Base-by-base conservation (phyloP, 2,329 filamentous ascomycete species). In the Alternaria gaisen region DNA sequence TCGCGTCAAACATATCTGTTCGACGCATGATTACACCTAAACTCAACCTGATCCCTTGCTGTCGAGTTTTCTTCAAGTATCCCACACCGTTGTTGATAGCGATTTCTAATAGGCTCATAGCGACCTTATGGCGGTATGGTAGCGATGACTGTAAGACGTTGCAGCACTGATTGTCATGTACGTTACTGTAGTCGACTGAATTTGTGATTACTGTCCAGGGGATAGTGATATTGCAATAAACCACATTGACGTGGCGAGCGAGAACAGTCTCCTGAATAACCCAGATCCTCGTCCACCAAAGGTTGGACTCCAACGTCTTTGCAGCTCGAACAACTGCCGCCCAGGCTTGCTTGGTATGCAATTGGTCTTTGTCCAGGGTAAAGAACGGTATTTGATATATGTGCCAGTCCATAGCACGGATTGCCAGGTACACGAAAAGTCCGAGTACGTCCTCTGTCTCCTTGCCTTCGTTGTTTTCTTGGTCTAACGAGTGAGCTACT, bases 241-340 rank as follows among this genome's bases (percentile, higher is more conserved):
- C 41, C 36, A 66, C 53, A 0, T 54, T 66, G 6, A 54, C 63
- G 20, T 64, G 63, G 9, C 34, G 54, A 38, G 63, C 53, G 18
- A 66, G 58, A 22, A 66, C 59, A 5, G 61, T 60, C 36, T 66
- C 64, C 44, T 66, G 64, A 22, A 66, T 43, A 14, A 66, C 64
- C 64, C 61, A 66, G n/a, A 65, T 64, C 2, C 64, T 55, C 24
- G 51, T 58, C 64, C 61, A 64, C 61, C 42, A 58, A 34, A 42
- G 34, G 16, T 47, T 38, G 6, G 24, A 41, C 7, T 24, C 30
- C 26, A 47, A 18, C 1, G 56, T 53, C 12, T 48, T 16, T 34
- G 53, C 40, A 28, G 50, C 56, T 18, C 51, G 34, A 16, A 54
- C 16, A 12, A 54, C 41, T n/a, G 42, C 18, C 1, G 24, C n/a